Percentiles rank a stretch among this genome's conserved stretches.
Evolutionary conservation across 108 stramenopile species (phyloP).

Genomic region (Phaeodactylum tricornutum): DNA sequence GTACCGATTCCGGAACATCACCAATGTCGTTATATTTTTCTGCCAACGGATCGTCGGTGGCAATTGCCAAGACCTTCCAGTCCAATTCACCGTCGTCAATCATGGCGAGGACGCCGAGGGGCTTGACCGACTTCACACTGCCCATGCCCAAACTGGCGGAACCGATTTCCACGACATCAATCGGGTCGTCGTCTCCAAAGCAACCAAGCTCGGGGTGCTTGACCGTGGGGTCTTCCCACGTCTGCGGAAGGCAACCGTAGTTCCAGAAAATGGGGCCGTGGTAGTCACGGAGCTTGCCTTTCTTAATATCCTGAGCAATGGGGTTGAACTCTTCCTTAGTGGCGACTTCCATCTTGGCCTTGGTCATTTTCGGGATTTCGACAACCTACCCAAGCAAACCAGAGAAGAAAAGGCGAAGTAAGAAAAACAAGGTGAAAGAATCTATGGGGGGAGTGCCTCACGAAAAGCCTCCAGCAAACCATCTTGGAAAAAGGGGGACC

Average conservation of each 20-base stretch:
- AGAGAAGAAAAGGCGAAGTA: too few relatives aligned
- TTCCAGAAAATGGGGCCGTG: slow-evolving; percentile 99
- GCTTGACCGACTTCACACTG: slow-evolving; percentile 88
- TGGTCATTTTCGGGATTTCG: slow-evolving; percentile 98
- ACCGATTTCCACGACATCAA: slow-evolving; percentile 99
- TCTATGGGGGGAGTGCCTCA: neutral
- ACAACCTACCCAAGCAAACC: slow-evolving; percentile 33
- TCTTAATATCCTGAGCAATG: slow-evolving; percentile 97
- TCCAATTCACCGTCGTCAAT: slow-evolving; percentile 99
- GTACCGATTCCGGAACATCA: slow-evolving; percentile 90
- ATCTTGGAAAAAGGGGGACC: too few relatives aligned
- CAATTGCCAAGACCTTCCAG: slow-evolving; percentile 98
- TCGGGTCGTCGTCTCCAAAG: slow-evolving; percentile 97
- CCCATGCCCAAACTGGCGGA: slow-evolving; percentile 68
- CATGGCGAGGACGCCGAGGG: slow-evolving; percentile 98
- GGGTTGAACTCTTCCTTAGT: slow-evolving; percentile 96
- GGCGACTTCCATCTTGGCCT: slow-evolving; percentile 98
- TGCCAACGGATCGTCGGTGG: slow-evolving; percentile 91
- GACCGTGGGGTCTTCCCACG: slow-evolving; percentile 93
- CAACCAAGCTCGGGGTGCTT: slow-evolving; percentile 90
- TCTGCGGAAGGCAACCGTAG: slow-evolving; percentile 99
- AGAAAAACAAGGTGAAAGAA: too few relatives aligned
- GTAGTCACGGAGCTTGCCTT: slow-evolving; percentile 96
- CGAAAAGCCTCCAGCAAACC: neutral
- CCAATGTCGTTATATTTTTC: slow-evolving; percentile 90